These are phyloP conservation scores for Sclerotinia borealis DNA, from an alignment of 2,329 filamentous ascomycete species.

Conservation along the genomic window DNA sequence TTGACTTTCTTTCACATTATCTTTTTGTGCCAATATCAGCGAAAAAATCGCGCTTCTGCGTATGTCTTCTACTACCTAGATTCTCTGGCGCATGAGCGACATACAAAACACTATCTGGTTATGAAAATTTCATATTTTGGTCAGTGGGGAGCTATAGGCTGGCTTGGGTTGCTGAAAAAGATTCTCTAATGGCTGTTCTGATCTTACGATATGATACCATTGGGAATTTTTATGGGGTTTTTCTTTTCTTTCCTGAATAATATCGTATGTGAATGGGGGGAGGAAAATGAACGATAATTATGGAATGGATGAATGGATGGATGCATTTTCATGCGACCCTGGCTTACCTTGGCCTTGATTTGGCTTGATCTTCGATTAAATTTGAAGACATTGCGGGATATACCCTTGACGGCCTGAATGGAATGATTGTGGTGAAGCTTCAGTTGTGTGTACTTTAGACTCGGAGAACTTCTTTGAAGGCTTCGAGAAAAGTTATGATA, in stretches of 20 bases:
- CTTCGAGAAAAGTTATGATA: neutral
- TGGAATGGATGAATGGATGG: neutral
- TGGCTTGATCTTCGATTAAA: constrained; percentile 2
- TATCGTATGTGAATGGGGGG: neutral
- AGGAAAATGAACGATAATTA: neutral
- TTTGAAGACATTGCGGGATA: neutral
- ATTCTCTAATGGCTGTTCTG: constrained; percentile 2
- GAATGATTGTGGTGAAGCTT: neutral
- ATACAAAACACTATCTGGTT: constrained; percentile 4
- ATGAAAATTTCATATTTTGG: neutral
- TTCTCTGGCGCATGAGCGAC: neutral
- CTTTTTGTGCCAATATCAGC: constrained; percentile 4
- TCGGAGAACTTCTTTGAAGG: neutral
- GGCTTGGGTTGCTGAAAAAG: neutral
- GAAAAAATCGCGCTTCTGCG: neutral
- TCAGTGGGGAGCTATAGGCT: neutral
- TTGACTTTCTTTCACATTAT: constrained; percentile 5
- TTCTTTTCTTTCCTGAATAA: neutral
- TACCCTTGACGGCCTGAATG: constrained; percentile 4
- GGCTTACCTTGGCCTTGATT: neutral
- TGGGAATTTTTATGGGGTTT: neutral
- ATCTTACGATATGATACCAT: constrained; percentile 5
- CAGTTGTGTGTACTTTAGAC: constrained; percentile 5
- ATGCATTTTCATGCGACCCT: neutral
- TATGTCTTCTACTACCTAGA: constrained; percentile 5